Evolutionary conservation across 805 yeast species (phyloP), one percentile per base, ranked within the genome.

Genomic region (Candida palmyrensis): DNA sequence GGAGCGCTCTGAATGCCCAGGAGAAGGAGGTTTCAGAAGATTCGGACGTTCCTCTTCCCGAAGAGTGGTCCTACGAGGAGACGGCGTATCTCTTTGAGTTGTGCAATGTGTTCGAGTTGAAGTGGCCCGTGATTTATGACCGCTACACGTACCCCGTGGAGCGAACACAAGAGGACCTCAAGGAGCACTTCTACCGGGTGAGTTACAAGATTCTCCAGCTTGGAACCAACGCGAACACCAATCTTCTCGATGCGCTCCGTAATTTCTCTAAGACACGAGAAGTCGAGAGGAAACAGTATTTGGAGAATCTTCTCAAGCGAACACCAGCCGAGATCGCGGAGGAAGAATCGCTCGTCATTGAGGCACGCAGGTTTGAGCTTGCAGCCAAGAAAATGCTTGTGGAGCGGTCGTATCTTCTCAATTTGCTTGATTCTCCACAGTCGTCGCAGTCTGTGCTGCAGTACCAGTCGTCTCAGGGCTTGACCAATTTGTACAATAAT

Each of bases 281-380:
- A 54, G 39, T 71, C 14, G 86, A 80, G 45, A 73, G 98, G 40
- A 92, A 92, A 47, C 74, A 74, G 32, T 90, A 90, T 51, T 59
- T 92, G 29, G 80, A 79, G 45, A 75, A 85, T 40, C 62, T 92
- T 24, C 66, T 90, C 27, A 77, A 78, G 23, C 67, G 99, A 44
- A 78, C 90, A 2, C 97, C 98, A 1, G 95, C 97, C 0, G 98
- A 92, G 53, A 85, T 92, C 28, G 97, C 97, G 0, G 98, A 92
- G 61, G 99, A 92, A 53, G 97, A 92, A 55, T 87, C 95, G 0
- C 66, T 92, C 31, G 85, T 92, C 8, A 79, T 90, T 19, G 98
- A 92, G 53, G 94, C 97, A 2, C 75, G 95, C 30, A 79, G 90
- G 43, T 85, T 92, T 41, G 97, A 92, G 51, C 74, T 87, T 37